Base-by-base conservation (phyloP, 1,284 basidiomycete genomes). In the Ceratobasidium sp. region DNA sequence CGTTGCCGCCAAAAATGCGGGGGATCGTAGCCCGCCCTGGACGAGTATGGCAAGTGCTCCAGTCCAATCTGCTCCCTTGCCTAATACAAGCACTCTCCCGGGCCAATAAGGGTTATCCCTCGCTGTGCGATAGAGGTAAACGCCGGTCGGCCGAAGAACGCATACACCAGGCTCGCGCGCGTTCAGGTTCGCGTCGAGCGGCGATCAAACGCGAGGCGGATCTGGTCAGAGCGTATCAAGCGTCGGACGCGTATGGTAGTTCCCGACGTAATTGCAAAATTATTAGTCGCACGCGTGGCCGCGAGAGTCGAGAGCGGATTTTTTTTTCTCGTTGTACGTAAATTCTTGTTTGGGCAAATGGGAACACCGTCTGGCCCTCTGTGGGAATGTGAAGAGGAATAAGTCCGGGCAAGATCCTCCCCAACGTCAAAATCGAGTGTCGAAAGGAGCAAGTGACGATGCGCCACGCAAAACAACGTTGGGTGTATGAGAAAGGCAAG, bases 191-290 rank as follows among this genome's bases (percentile, higher is more conserved):
- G 36, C 36, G 8, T 58, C 34, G 36, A 58, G 36, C 57, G 57
- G 57, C 57, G 57, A 58, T 58, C 57, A 58, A 58, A 58, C 57
- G 57, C 57, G 57, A 58, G 57, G 57, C 34, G 57, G 57, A 58
- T 58, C 57, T 58, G n/a, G 57, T 8, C 36, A 30, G 12, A 58
- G 57, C 26, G 57, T 58, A 58, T 58, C 57, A 58, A 10, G 57
- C 21, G 39, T 58, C 57, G 57, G 16, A 58, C 57, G 57, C 21
- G 57, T 58, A 58, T 58, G 57, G 50, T 52, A 26, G 30, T 12
- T 8, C 30, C 14, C 8, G 21, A 39, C 36, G 57, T 34, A 9
- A n/a, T 55, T 16, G 16, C 6, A 16, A 23, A 23, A 58, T 18
- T 23, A 58, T 58, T 26, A 36, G 57, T 58, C 57, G 14, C 57